Percentiles rank a stretch among this genome's conserved stretches.
These are phyloP conservation scores for Euphorbia pulcherrima DNA, from an alignment of 345 rosid species.

Conservation along the genomic window DNA sequence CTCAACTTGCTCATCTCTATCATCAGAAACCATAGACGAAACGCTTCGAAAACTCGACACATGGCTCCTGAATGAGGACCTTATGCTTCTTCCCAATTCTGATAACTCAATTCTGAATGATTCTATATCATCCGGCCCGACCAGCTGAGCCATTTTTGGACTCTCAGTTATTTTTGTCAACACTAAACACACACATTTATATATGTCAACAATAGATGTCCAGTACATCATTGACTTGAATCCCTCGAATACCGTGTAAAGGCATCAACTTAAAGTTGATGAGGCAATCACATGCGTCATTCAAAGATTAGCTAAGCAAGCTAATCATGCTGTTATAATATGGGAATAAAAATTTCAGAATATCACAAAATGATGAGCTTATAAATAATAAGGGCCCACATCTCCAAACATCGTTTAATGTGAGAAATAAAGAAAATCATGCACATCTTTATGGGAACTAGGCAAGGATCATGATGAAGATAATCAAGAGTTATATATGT, in stretches of 20 bases:
- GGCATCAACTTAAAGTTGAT: background rate
- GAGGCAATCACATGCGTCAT: constrained; percentile 15
- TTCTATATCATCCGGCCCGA: constrained; percentile 57
- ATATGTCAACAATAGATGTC: too few species aligned
- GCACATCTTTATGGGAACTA: background rate
- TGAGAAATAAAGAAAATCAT: background rate
- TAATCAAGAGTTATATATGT: background rate
- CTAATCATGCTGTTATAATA: background rate
- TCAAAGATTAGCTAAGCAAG: background rate
- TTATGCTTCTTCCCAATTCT: constrained; percentile 60
- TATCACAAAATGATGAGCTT: background rate
- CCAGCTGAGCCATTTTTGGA: constrained; percentile 46
- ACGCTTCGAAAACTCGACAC: constrained; percentile 41
- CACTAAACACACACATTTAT: too few species aligned
- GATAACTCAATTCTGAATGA: constrained; percentile 54
- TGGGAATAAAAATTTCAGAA: background rate
- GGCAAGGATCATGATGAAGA: background rate
- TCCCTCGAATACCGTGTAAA: too few species aligned
- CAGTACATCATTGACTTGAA: too few species aligned
- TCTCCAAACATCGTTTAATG: background rate
- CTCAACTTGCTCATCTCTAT: constrained; percentile 31
- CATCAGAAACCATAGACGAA: constrained; percentile 25
- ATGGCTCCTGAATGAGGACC: constrained; percentile 45
- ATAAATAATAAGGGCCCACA: background rate
- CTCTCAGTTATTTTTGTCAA: background rate